Evolutionary conservation across 768 basidiomycete species (phyloP).

Genomic region (Mycena capillaripes): DNA sequence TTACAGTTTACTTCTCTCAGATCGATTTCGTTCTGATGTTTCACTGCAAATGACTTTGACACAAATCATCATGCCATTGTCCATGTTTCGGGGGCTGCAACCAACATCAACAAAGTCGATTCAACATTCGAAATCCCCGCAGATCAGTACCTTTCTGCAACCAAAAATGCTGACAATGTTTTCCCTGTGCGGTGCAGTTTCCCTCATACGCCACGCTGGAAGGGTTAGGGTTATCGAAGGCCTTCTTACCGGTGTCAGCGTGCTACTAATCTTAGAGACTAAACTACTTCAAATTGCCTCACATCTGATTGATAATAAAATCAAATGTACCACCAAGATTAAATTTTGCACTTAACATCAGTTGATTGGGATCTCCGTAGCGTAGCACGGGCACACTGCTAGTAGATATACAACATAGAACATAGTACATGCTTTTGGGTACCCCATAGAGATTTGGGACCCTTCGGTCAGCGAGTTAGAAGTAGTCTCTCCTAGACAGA

Average conservation of each 20-base stretch:
- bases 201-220: neutral
- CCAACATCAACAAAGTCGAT: conserved; percentile 6
- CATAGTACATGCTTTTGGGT: too few species aligned
- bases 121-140: conserved; percentile 16
- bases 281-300: too few species aligned
- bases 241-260: neutral
- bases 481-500: too few species aligned
- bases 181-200: conserved; percentile 2
- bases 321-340: too few species aligned
- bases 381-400: too few species aligned
- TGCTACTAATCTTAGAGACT: neutral
- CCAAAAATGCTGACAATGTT: neutral
- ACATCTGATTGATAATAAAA: too few species aligned
- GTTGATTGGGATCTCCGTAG: too few species aligned
- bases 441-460: too few species aligned
- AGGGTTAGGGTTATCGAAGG: conserved; percentile 19
- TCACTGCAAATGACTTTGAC: neutral
- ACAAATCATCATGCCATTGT: neutral
- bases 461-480: too few species aligned
- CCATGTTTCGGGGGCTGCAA: neutral
- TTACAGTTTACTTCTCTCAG: neutral
- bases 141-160: conserved; percentile 14
- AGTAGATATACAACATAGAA: too few species aligned
- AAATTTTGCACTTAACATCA: too few species aligned
- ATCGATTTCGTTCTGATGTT: too few species aligned